These are phyloP conservation scores for Coemansia sp. DNA, from an alignment of 192 early-diverging fungal species.

Conservation along the genomic window DNA sequence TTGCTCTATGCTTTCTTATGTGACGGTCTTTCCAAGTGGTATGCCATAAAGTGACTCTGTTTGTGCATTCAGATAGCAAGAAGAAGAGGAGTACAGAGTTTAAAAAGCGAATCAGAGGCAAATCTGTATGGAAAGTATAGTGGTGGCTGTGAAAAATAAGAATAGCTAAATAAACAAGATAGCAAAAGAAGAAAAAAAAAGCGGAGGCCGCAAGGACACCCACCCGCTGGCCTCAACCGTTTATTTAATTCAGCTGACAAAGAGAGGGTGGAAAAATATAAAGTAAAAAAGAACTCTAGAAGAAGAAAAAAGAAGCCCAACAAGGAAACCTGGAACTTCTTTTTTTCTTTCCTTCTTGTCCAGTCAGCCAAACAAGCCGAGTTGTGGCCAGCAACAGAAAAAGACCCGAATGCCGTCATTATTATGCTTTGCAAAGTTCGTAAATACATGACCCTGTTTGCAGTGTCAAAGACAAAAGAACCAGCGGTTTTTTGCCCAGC, in stretches of 20 bases:
- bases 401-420: too few species aligned
- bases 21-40: background rate
- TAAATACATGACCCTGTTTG: too few species aligned
- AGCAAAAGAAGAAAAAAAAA: background rate
- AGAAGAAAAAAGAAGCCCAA: slow-evolving; percentile 6
- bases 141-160: background rate
- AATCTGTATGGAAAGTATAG: background rate
- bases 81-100: background rate
- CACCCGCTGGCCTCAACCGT: background rate
- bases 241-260: background rate
- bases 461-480: too few species aligned
- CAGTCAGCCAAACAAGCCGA: too few species aligned
- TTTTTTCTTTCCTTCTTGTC: background rate
- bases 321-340: background rate
- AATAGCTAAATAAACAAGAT: background rate
- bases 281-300: background rate
- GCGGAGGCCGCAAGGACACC: background rate
- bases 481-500: too few species aligned
- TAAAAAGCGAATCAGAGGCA: background rate
- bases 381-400: too few species aligned
- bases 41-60: background rate
- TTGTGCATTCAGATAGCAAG: slow-evolving; percentile 1
- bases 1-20: background rate
- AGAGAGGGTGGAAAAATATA: background rate
- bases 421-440: too few species aligned